A percentile compares a stretch with the other conserved stretches of the same genome.
These are phyloP conservation scores for Volvox reticuliferus DNA, from an alignment of 139 green algal species.

Conservation along the genomic window DNA sequence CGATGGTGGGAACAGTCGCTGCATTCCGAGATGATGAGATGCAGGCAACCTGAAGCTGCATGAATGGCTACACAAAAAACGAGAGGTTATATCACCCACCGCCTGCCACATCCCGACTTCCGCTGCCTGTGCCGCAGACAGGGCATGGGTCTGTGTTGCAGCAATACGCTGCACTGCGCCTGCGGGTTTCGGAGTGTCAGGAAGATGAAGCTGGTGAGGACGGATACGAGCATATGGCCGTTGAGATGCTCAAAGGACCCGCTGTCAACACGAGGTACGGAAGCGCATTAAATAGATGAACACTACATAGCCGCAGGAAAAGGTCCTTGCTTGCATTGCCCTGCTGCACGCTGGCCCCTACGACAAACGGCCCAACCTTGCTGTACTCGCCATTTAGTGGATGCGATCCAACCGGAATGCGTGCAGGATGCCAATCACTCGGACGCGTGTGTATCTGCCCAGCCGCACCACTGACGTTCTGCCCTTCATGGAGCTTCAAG, in stretches of 20 bases:
- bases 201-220: neutral
- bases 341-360: too few relatives aligned
- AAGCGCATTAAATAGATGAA: neutral
- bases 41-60: too few relatives aligned
- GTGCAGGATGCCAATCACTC: neutral
- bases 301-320: too few relatives aligned
- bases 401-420: neutral
- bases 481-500: neutral
- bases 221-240: neutral
- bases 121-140: neutral
- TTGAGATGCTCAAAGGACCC: constrained; percentile 16
- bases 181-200: neutral
- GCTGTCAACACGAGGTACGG: constrained; percentile 5
- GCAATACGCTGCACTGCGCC: constrained; percentile 2
- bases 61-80: too few relatives aligned
- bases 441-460: neutral
- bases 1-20: too few relatives aligned
- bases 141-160: neutral
- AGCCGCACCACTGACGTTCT: neutral
- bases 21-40: too few relatives aligned
- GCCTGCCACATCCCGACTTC: too few relatives aligned
- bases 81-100: too few relatives aligned
- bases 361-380: neutral
- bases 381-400: neutral
- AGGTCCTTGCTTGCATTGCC: too few relatives aligned